Conservation (phyloP, 139 green algal genomes). For the Nannochloris sp. region DNA sequence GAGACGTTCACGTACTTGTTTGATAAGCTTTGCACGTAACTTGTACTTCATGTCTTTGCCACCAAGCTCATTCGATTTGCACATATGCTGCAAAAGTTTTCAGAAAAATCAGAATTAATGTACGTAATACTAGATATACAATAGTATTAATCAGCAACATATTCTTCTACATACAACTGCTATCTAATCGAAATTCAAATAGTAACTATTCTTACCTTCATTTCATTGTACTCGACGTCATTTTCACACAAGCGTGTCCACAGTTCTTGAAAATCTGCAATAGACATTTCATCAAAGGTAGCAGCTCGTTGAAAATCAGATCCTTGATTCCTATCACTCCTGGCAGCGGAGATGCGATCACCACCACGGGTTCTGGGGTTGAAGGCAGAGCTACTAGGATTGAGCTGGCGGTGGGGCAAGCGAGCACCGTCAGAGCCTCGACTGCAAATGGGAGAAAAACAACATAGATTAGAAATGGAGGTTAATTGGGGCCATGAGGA, state of each 20-base stretch:
- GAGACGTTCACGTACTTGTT: neutral
- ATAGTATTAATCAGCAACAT: neutral
- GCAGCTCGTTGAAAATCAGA: no score
- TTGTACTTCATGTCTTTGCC: conserved; percentile 27
- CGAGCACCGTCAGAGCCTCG: no score
- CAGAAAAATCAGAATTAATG: neutral
- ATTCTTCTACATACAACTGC: no score
- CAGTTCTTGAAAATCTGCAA: conserved; percentile 9
- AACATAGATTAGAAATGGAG: no score
- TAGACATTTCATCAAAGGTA: conserved; percentile 1
- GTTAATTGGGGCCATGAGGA: no score
- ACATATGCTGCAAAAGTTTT: conserved; percentile 9
- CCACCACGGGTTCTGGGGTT: neutral
- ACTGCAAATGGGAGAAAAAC: no score
- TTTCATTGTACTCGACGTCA: conserved; percentile 33
- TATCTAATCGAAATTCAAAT: neutral
- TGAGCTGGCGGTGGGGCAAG: neutral
- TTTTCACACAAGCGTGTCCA: conserved; percentile 16
- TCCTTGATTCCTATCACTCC: no score
- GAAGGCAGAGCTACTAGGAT: neutral
- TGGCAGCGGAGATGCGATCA: neutral
- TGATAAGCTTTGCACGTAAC: conserved; percentile 24
- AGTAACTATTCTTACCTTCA: conserved; percentile 13
- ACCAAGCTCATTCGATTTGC: conserved; percentile 14
- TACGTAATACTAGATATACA: neutral